A percentile compares a stretch with the other conserved stretches of the same genome.
These are phyloP conservation scores for Themeda triandra DNA, from an alignment of 176 grass and related monocot species.

Conservation along the genomic window DNA sequence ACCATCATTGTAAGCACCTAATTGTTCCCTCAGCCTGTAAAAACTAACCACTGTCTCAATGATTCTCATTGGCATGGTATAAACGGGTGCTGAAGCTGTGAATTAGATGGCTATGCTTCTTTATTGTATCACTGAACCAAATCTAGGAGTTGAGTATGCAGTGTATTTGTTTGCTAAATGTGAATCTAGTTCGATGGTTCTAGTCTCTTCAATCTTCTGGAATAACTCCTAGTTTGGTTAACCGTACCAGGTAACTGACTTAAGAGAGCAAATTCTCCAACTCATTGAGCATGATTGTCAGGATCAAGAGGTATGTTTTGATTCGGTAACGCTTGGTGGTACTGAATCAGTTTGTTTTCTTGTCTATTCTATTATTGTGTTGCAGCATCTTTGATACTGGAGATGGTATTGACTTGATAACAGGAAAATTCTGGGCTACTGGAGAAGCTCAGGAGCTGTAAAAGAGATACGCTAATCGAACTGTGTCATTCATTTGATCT, in stretches of 20 bases:
- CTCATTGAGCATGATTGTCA: constrained; percentile 23
- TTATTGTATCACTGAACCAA: neutral
- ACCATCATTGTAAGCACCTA: neutral
- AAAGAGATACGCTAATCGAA: constrained; percentile 23
- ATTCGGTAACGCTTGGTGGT: neutral
- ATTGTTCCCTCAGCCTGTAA: neutral
- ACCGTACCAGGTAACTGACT: constrained; percentile 26
- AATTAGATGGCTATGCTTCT: neutral
- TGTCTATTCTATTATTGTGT: too few relatives aligned
- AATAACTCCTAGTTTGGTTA: constrained; percentile 4
- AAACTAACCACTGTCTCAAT: neutral
- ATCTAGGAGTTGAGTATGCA: neutral
- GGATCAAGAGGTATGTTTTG: constrained; percentile 32
- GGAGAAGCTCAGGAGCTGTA: constrained; percentile 38
- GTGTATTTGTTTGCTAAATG: neutral
- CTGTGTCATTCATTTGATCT: constrained; percentile 38
- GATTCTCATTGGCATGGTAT: neutral
- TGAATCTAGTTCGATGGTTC: neutral
- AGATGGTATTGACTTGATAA: constrained; percentile 6
- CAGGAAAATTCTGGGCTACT: constrained; percentile 40
- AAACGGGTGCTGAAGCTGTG: neutral
- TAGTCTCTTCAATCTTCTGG: neutral
- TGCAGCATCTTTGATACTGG: neutral
- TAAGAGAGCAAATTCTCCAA: constrained; percentile 45
- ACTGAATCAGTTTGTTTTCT: neutral